Base-by-base conservation (phyloP, 495 filamentous ascomycete species). In the Aspergillus wentii region DNA sequence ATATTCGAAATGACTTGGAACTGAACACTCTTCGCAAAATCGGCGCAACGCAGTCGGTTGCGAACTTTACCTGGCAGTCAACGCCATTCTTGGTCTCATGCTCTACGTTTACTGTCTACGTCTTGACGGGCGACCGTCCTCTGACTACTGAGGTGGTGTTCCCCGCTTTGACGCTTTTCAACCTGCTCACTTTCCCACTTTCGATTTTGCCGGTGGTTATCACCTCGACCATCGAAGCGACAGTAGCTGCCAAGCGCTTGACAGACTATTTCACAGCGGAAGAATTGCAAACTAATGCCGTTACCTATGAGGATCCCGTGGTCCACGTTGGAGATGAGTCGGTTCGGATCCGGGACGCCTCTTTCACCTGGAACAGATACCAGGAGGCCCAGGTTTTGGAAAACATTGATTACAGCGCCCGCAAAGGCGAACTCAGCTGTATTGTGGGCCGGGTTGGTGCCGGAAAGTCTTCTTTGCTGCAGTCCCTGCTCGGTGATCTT, bases 11-110 rank as follows among this genome's bases (percentile, higher is more conserved):
- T 64, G 91, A 98, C 46, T 76, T 86, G 52, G 94, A 99, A 64
- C 68, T 99, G 30, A 87, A 91, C 60, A 97, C 94, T 10, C 82
- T 97, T 27, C 86, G 90, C 36, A 95, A 90, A 55, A 97, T 99
- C 45, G 94, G 94, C 31, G 88, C 90, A 31, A 82, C 89, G 1
- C 89, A 95, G 59, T 85, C 91, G 5, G 71, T 96, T 60, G 88
- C 94, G 19, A 97, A 94, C 51, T 99, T 99, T 43, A 96, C 94
- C 17, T 99, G 94, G 94, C 86, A 86, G n/a, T 92, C 86, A n/a
- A 97, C 94, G 8, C 94, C 94, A 7, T 99, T 99, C 69, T 75
- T 99, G 21, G 94, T 99, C 10, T 97, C 94, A 10, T 97, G 91
- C 67, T 88, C 86, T 7, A 97, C 92, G 8, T 99, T 99, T 54